Evolutionary conservation across 2,329 filamentous ascomycete species (phyloP), one percentile per base, ranked within the genome.

Genomic region (Trichoderma sp.): DNA sequence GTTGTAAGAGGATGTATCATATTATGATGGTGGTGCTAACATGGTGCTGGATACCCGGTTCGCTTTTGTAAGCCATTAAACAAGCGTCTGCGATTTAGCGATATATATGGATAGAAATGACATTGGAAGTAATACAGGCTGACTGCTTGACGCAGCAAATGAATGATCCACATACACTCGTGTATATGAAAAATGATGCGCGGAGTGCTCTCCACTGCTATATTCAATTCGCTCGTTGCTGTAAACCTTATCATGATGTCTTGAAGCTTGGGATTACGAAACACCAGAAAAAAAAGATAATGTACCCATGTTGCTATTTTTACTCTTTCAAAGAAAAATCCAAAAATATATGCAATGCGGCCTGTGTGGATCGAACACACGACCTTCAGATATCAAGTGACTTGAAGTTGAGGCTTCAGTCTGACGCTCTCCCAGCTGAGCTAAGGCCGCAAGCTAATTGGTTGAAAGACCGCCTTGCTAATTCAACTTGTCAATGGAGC

Each of bases 341-440:
- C 39, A 66, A 66, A 68, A 65, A 70, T 69, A 71, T 67, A 71
- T 68, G 68, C 61, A 55, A 71, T 74, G 73, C 73, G 73, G 72
- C 73, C 73, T 74, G 73, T 75, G 73, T 75, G 73, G 73, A 73
- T 75, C 73, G 73, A 74, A 75, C 73, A 74, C 73, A 74, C 73
- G 73, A 75, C 73, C 73, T 75, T 74, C 73, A 75, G 73, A 75
- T 75, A 73, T 70, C 64, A 66, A 18, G 72, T 68, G 72, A 74
- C 46, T 71, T 75, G 73, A 74, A 73, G 73, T 73, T 74, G 56
- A 24, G 6, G 69, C 73, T 75, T 75, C 73, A 75, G 73, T 75
- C 73, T 75, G 73, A 75, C 73, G 73, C 73, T 75, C 73, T 75
- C 73, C 73, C 73, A 75, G 73, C 73, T 75, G 73, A 75, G 73